Percentiles rank a stretch among this genome's conserved stretches.
phyloP scores from a whole-genome alignment of 768 basidiomycete species.

The Mycena indigotica region DNA sequence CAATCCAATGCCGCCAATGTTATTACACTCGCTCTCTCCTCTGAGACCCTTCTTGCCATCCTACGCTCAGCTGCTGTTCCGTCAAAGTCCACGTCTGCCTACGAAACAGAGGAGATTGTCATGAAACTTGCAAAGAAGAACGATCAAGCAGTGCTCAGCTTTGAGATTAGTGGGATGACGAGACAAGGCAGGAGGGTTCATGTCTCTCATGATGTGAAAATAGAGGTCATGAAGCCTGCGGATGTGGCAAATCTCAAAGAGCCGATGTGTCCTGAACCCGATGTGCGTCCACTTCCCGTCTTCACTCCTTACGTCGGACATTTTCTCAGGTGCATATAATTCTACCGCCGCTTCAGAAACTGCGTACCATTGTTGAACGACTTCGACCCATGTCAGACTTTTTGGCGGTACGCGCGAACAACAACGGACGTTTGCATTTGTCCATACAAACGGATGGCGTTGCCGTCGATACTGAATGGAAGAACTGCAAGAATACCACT shows the following conservation, averaged over 20 bases:
- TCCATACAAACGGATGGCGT: slow-evolving; percentile 71
- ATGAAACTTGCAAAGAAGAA: slow-evolving; percentile 89
- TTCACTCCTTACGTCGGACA: neutral
- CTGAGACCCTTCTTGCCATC: slow-evolving; percentile 75
- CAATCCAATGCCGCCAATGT: slow-evolving; percentile 84
- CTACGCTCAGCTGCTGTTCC: slow-evolving; percentile 65
- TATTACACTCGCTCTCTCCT: slow-evolving; percentile 72
- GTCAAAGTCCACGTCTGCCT: slow-evolving; percentile 41
- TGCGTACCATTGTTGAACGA: slow-evolving; percentile 79
- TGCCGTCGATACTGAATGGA: slow-evolving; percentile 82
- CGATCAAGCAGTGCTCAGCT: slow-evolving; percentile 73
- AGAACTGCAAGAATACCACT: slow-evolving; percentile 65
- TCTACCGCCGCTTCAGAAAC: slow-evolving; percentile 70
- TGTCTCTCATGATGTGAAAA: slow-evolving; percentile 79
- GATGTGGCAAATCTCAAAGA: slow-evolving; percentile 76
- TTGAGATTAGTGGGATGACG: slow-evolving; percentile 70
- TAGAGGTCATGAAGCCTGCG: slow-evolving; percentile 75
- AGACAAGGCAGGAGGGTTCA: slow-evolving; percentile 64
- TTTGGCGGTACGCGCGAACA: slow-evolving; percentile 70
- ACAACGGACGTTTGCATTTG: slow-evolving; percentile 52
- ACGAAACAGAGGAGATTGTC: slow-evolving; percentile 65
- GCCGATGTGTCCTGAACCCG: slow-evolving; percentile 84
- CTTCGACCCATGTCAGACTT: slow-evolving; percentile 70
- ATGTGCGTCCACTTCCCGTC: slow-evolving; percentile 49
- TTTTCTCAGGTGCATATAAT: slow-evolving; percentile 68